Conservation (phyloP, 345 rosid species). For the Rhizophora apiculata region DNA sequence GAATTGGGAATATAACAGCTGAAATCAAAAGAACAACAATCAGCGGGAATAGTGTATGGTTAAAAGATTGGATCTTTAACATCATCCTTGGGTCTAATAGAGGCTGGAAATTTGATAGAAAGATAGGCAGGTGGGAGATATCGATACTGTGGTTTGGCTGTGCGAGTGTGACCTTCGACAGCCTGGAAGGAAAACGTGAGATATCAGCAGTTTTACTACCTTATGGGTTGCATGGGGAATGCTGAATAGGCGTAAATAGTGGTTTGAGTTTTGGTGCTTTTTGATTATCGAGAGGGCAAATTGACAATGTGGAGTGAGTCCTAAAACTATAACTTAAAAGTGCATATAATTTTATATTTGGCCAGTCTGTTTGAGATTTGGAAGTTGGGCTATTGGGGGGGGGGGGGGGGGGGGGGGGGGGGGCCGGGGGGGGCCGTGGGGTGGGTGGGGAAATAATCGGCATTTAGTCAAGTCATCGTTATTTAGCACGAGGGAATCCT, state of each 20-base stretch:
- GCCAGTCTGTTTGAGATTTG: no score
- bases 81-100: no score
- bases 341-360: no score
- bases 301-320: slow-evolving; percentile 17
- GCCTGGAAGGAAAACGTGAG: no score
- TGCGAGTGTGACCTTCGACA: background rate
- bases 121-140: no score
- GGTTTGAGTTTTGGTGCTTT: background rate
- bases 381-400: no score
- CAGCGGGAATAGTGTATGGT: background rate
- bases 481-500: slow-evolving; percentile 11
- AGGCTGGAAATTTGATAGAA: no score
- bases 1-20: slow-evolving; percentile 3
- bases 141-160: background rate
- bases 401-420: no score
- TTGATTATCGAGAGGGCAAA: background rate
- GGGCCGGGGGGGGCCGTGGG: no score
- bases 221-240: slow-evolving; percentile 24
- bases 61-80: slow-evolving; percentile 1
- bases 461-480: no score
- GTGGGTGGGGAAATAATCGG: no score
- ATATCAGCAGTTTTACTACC: background rate
- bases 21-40: slow-evolving; percentile 21
- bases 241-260: background rate
- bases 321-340: no score